phyloP scores from a whole-genome alignment of 192 early-diverging fungal genomes.

The Gonapodya prolifera region DNA sequence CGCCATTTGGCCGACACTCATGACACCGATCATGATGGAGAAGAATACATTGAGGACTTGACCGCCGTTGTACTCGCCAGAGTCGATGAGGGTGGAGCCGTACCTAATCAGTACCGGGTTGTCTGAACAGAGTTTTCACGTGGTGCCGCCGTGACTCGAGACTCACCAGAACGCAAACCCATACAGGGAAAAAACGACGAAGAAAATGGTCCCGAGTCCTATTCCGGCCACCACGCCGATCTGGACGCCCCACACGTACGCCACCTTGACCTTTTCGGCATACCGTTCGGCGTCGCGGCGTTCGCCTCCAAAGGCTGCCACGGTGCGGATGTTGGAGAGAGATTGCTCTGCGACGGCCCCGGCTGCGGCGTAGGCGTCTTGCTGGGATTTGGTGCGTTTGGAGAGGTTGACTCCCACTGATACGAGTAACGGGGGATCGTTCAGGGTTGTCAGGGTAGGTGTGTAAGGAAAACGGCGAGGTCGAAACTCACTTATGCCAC shows the following conservation, averaged over 20 bases:
- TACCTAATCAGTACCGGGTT: no score
- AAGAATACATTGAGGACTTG: slow-evolving; percentile 76
- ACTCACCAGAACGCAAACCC: slow-evolving; percentile 1
- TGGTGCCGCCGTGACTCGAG: no score
- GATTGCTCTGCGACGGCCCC: slow-evolving; percentile 82
- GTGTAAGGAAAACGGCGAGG: no score
- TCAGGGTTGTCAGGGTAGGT: no score
- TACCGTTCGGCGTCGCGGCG: slow-evolving; percentile 55
- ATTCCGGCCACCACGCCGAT: not conserved
- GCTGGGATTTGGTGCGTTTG: slow-evolving; percentile 22
- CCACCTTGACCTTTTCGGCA: slow-evolving; percentile 18
- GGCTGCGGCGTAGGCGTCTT: slow-evolving; percentile 25
- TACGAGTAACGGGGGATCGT: no score
- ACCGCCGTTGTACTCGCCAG: slow-evolving; percentile 23
- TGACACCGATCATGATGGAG: slow-evolving; percentile 9
- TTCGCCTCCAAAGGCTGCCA: slow-evolving; percentile 70
- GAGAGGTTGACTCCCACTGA: not conserved
- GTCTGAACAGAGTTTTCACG: no score
- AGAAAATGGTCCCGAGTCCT: not conserved
- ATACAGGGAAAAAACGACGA: not conserved
- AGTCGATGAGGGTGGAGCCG: slow-evolving; percentile 15
- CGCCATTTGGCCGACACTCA: not conserved
- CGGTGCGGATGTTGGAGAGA: slow-evolving; percentile 67
- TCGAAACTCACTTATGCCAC: no score
- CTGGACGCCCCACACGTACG: not conserved